A percentile compares a stretch with the other conserved stretches of the same genome.
These are phyloP conservation scores for Emericellopsis cladophorae DNA, from an alignment of 2,329 filamentous ascomycete genomes.

Conservation along the genomic window DNA sequence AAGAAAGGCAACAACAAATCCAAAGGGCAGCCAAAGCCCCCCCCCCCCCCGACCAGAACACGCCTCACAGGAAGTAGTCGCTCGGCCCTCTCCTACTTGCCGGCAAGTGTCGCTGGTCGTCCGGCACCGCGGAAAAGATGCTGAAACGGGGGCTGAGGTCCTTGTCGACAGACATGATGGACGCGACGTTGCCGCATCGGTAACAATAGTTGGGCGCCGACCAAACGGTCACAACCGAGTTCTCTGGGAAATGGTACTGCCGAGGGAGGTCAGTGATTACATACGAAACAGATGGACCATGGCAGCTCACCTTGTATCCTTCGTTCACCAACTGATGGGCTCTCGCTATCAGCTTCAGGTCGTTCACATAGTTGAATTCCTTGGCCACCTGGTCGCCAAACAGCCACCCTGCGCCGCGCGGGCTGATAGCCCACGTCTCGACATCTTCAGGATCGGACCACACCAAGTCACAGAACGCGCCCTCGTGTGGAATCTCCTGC, in stretches of 20 bases:
- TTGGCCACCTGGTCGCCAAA: slow-evolving; percentile 96
- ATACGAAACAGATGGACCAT: too few species aligned
- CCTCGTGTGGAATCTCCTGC: slow-evolving; percentile 95
- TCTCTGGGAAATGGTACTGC: slow-evolving; percentile 85
- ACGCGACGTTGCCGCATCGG: slow-evolving; percentile 90
- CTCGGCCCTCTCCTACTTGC: slow-evolving; percentile 54
- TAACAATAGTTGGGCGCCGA: slow-evolving; percentile 95
- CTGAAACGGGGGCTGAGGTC: slow-evolving; percentile 84
- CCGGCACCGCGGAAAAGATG: slow-evolving; percentile 82
- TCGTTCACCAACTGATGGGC: slow-evolving; percentile 99
- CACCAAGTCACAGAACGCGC: slow-evolving; percentile 93
- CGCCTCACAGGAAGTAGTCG: slow-evolving; percentile 55
- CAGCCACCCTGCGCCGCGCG: slow-evolving; percentile 90
- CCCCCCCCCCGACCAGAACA: background rate
- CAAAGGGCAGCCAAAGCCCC: slow-evolving; percentile 9
- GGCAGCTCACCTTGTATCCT: slow-evolving; percentile 68
- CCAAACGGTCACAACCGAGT: slow-evolving; percentile 96
- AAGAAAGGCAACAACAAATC: slow-evolving; percentile 7
- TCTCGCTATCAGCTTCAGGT: slow-evolving; percentile 85
- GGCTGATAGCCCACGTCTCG: slow-evolving; percentile 91
- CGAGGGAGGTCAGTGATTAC: background rate
- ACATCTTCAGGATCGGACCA: slow-evolving; percentile 98
- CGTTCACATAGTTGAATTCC: slow-evolving; percentile 96
- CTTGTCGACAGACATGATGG: slow-evolving; percentile 83
- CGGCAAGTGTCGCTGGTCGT: slow-evolving; percentile 70